phyloP scores from a whole-genome alignment of 176 grass and related monocot species.

The Bolboschoenus planiculmis region DNA sequence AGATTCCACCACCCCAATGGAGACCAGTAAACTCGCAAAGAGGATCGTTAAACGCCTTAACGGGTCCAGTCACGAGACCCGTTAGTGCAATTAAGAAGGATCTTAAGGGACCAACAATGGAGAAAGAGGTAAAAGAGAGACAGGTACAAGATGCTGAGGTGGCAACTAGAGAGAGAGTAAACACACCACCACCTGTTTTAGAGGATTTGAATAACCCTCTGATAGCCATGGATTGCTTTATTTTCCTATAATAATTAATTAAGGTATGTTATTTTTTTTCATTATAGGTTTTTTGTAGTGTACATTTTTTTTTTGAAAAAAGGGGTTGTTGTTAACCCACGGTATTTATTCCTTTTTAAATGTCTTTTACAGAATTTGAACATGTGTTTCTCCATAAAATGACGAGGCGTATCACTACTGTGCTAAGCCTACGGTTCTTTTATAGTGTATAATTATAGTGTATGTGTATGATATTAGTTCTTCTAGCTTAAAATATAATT shows the following conservation, averaged over 20 bases:
- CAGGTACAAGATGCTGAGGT: neutral
- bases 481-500: neutral
- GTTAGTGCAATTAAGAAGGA: constrained; percentile 3
- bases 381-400: no score
- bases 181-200: constrained; percentile 10
- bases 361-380: no score
- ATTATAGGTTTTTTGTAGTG: neutral
- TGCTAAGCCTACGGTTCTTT: no score
- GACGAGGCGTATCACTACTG: no score
- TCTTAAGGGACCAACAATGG: constrained; percentile 6
- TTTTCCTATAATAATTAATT: constrained; percentile 11
- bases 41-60: neutral
- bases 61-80: neutral
- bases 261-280: neutral
- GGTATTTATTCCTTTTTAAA: no score
- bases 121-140: neutral
- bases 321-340: no score
- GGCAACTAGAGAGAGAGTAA: neutral
- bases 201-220: constrained; percentile 32
- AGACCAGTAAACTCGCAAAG: neutral
- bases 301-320: no score
- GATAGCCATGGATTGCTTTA: constrained; percentile 27
- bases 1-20: neutral
- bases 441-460: no score
- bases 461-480: no score